These are phyloP conservation scores for Rosellinia necatrix DNA, from an alignment of 2,329 filamentous ascomycete genomes.

Conservation along the genomic window DNA sequence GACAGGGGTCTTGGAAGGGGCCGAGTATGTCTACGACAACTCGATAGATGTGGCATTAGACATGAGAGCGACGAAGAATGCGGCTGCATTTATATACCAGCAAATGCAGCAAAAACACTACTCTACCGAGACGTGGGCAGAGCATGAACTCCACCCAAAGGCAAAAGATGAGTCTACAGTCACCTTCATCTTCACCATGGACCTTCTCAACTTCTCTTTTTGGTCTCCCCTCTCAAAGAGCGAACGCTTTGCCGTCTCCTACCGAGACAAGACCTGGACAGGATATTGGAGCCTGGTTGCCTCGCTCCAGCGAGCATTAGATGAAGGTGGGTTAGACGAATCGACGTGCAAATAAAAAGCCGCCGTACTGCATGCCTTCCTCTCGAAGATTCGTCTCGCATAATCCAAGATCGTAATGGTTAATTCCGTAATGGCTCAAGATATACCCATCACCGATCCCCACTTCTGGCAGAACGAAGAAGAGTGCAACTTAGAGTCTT, in stretches of 20 bases:
- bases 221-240: conserved; percentile 77
- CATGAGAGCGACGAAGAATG: conserved; percentile 79
- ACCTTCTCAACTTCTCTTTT: conserved; percentile 94
- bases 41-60: conserved; percentile 90
- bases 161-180: conserved; percentile 77
- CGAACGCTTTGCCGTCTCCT: conserved; percentile 81
- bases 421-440: conserved; percentile 49
- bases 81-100: conserved; percentile 76
- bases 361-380: conserved; percentile 23
- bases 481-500: conserved; percentile 73
- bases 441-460: conserved; percentile 85
- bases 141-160: conserved; percentile 89
- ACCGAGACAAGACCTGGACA: conserved; percentile 81
- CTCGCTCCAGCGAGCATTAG: conserved; percentile 80
- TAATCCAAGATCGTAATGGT: conserved; percentile 22
- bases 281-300: conserved; percentile 96
- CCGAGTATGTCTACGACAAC: conserved; percentile 89
- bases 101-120: conserved; percentile 85
- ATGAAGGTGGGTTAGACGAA: conserved; percentile 69
- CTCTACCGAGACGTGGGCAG: conserved; percentile 83
- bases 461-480: conserved; percentile 82
- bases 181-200: conserved; percentile 96
- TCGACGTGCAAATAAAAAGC: not conserved
- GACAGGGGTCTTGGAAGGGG: conserved; percentile 80
- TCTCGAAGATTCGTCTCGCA: conserved; percentile 24